Evolutionary conservation across 1,284 basidiomycete species (phyloP).

Genomic region (Tylopilus sp.): DNA sequence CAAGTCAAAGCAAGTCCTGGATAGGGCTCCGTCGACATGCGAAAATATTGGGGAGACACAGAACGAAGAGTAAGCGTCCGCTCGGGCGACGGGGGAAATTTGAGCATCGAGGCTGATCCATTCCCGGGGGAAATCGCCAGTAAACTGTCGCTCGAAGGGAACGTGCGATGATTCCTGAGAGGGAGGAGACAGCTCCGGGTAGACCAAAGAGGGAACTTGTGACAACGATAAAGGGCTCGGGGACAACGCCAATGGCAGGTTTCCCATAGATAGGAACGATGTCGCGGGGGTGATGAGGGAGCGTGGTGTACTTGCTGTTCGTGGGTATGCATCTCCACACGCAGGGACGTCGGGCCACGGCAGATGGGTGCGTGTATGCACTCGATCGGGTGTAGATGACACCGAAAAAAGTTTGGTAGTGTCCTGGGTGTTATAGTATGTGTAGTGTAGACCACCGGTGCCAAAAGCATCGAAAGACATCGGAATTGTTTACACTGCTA

Average conservation of each 20-base stretch:
- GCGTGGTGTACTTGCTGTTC: conserved; percentile 16
- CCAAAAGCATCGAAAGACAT: conserved; percentile 9
- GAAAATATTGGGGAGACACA: conserved; percentile 18
- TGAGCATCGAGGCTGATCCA: conserved; percentile 26
- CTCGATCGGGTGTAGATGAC: conserved; percentile 28
- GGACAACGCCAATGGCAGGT: conserved; percentile 32
- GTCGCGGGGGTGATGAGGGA: conserved; percentile 21
- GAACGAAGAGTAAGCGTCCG: conserved; percentile 3
- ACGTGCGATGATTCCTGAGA: conserved; percentile 36
- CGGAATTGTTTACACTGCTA: conserved; percentile 12
- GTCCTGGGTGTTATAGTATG: conserved; percentile 16
- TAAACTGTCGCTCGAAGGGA: conserved; percentile 44
- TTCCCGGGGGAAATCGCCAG: conserved; percentile 26
- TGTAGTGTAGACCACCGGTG: conserved; percentile 13
- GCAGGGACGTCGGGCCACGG: neutral
- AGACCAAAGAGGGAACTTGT: conserved; percentile 25
- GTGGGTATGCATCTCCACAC: conserved; percentile 7
- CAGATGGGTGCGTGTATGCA: neutral
- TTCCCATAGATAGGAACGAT: conserved; percentile 17
- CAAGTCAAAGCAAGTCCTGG: conserved; percentile 1
- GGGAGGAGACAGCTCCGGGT: conserved; percentile 40
- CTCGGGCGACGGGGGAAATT: conserved; percentile 38
- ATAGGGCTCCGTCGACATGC: conserved; percentile 5
- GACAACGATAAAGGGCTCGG: conserved; percentile 42
- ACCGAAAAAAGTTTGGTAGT: conserved; percentile 5